Percentiles rank a stretch among this genome's conserved stretches.
phyloP scores from a whole-genome alignment of 257 asterid genomes.

The Rubia yunnanensis region DNA sequence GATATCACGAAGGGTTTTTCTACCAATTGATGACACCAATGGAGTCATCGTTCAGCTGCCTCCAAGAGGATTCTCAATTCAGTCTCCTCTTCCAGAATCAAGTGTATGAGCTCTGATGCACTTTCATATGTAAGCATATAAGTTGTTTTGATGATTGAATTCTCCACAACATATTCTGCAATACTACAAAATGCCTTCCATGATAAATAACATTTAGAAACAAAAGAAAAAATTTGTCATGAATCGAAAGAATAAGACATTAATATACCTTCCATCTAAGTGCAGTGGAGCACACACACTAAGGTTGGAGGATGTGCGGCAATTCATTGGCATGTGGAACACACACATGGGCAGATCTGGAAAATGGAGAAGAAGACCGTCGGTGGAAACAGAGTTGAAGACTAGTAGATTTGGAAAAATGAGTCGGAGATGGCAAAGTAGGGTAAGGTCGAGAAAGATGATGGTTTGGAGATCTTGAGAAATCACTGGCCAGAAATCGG shows the following conservation, averaged over 20 bases:
- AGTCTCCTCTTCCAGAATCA: conserved; percentile 85
- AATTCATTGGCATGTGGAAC: too few relatives aligned
- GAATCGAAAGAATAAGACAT: conserved; percentile 7
- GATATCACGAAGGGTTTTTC: conserved; percentile 10
- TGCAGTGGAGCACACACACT: conserved; percentile 75
- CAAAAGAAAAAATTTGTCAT: neutral
- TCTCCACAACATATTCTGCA: conserved; percentile 85
- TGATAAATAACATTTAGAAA: neutral
- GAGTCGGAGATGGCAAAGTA: too few relatives aligned
- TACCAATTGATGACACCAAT: conserved; percentile 89
- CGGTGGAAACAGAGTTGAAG: too few relatives aligned
- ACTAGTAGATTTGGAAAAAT: too few relatives aligned
- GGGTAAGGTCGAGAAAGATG: too few relatives aligned
- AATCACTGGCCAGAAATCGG: too few relatives aligned
- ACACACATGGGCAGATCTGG: too few relatives aligned
- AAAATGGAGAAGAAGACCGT: too few relatives aligned
- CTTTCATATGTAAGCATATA: conserved; percentile 97
- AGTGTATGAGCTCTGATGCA: conserved; percentile 86
- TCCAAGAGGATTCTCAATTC: conserved; percentile 82
- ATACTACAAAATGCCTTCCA: conserved; percentile 41
- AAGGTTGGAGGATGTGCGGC: too few relatives aligned
- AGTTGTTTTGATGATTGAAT: conserved; percentile 81
- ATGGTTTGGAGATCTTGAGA: too few relatives aligned
- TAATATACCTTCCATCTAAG: conserved; percentile 74
- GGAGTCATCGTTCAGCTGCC: conserved; percentile 74